Conservation (phyloP, 2,329 filamentous ascomycete genomes). For the Blumeria graminis region DNA sequence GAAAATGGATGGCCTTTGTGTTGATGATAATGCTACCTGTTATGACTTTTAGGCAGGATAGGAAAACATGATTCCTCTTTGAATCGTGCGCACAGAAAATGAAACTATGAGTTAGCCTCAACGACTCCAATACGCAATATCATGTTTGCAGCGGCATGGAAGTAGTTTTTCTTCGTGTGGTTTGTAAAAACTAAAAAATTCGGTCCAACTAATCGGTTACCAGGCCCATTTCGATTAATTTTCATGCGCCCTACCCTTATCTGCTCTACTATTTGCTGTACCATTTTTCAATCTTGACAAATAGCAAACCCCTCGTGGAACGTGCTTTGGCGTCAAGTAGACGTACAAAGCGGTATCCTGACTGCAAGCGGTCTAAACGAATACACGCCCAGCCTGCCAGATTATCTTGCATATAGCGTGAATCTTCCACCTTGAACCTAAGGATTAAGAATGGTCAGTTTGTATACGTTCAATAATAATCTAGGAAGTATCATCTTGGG, state of each 20-base stretch:
- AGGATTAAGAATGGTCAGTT: background rate
- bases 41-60: too few species aligned
- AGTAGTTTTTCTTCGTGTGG: background rate
- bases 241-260: background rate
- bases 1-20: too few species aligned
- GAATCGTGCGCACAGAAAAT: too few species aligned
- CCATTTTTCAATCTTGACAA: slow-evolving; percentile 49
- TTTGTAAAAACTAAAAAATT: too few species aligned
- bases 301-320: slow-evolving; percentile 39
- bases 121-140: too few species aligned
- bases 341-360: slow-evolving; percentile 56
- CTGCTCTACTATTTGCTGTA: background rate
- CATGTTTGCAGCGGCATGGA: too few species aligned
- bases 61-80: too few species aligned
- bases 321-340: slow-evolving; percentile 45
- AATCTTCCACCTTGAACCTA: slow-evolving; percentile 62
- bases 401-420: slow-evolving; percentile 55
- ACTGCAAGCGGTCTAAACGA: slow-evolving; percentile 52
- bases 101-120: too few species aligned
- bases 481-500: background rate
- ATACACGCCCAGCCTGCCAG: slow-evolving; percentile 77
- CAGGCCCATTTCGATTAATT: too few species aligned
- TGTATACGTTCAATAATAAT: background rate
- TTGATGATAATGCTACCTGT: too few species aligned
- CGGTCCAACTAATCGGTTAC: too few species aligned